These are phyloP conservation scores for Backusella parvicylindrica DNA, from an alignment of 192 early-diverging fungal species.

Conservation along the genomic window DNA sequence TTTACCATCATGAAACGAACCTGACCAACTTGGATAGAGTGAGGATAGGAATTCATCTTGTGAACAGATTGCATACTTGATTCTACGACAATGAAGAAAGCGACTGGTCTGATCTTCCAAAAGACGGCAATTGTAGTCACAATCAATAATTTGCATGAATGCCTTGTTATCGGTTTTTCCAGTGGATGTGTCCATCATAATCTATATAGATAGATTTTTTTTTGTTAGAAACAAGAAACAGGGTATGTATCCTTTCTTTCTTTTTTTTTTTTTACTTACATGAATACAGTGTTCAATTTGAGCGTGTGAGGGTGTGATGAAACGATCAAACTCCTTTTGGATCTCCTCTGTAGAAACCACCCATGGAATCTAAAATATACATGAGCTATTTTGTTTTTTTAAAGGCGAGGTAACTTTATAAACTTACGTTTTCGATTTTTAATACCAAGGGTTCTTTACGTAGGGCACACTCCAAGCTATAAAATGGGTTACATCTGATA, in stretches of 20 bases:
- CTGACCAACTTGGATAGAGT: background rate
- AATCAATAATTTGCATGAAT: background rate
- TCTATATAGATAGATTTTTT: background rate
- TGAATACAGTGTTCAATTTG: constrained; percentile 15
- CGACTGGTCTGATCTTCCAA: background rate
- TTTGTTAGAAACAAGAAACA: background rate
- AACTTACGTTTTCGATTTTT: background rate
- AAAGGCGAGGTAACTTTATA: background rate
- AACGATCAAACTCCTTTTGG: background rate
- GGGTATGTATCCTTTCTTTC: background rate
- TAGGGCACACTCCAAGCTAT: background rate
- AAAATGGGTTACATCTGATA: background rate
- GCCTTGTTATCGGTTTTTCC: background rate
- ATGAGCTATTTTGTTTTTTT: background rate
- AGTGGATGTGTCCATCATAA: background rate
- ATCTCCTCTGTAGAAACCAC: background rate
- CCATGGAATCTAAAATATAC: background rate
- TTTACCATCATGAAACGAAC: background rate
- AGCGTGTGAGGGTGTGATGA: background rate
- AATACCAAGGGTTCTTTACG: background rate
- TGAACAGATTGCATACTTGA: background rate
- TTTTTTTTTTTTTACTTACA: constrained; percentile 7
- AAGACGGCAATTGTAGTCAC: background rate
- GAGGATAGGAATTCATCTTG: background rate
- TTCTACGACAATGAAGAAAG: background rate